A percentile compares a stretch with the other conserved stretches of the same genome.
Conservation (phyloP, 306 rosid species). For the Neltuma alba region DNA sequence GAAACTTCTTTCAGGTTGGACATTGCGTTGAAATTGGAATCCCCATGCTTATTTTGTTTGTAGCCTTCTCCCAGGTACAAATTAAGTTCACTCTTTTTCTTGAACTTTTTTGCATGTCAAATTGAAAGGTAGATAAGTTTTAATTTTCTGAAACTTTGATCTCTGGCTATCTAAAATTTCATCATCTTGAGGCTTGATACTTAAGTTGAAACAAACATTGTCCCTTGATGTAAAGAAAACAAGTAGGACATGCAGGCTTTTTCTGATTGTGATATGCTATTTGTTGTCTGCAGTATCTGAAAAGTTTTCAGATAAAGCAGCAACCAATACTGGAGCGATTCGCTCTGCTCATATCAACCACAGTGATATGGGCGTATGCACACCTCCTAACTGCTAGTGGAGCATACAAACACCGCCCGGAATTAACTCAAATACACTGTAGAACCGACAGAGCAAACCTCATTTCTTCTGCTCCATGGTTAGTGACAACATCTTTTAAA, state of each 20-base stretch:
- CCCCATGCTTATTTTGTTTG: slow-evolving; percentile 86
- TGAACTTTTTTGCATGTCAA: neutral
- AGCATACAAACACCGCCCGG: slow-evolving; percentile 87
- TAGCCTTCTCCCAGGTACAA: slow-evolving; percentile 83
- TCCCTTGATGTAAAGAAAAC: neutral
- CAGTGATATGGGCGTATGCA: slow-evolving; percentile 97
- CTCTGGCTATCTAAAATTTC: neutral
- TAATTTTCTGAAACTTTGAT: neutral
- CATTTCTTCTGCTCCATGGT: slow-evolving; percentile 98
- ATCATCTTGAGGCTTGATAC: neutral
- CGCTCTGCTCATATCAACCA: slow-evolving; percentile 84
- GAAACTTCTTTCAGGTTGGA: slow-evolving; percentile 68
- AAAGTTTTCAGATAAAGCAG: slow-evolving; percentile 74
- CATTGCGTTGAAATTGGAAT: slow-evolving; percentile 95
- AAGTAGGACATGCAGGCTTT: neutral
- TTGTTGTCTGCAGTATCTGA: slow-evolving; percentile 69
- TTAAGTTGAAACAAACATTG: slow-evolving; percentile 3
- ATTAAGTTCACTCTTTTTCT: slow-evolving; percentile 20
- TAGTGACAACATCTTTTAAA: slow-evolving; percentile 36
- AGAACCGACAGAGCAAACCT: slow-evolving; percentile 89
- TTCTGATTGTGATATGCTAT: slow-evolving; percentile 19
- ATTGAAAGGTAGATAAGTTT: neutral
- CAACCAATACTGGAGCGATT: slow-evolving; percentile 83
- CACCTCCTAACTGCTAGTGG: slow-evolving; percentile 98
- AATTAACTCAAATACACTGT: slow-evolving; percentile 73